phyloP scores from a whole-genome alignment of 192 early-diverging fungal species.

The Chytriomyces confervae region DNA sequence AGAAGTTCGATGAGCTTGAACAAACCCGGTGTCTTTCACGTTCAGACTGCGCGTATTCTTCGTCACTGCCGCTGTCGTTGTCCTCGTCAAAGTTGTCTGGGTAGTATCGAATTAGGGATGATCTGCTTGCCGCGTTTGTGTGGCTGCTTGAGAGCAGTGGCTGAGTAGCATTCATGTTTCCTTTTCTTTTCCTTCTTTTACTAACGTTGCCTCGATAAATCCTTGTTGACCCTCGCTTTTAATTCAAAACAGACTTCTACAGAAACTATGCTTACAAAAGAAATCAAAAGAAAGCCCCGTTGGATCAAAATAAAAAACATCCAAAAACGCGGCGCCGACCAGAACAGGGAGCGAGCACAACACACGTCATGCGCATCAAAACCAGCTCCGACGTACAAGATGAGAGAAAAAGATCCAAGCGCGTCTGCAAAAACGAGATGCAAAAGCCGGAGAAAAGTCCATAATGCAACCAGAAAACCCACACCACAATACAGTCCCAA shows the following conservation, averaged over 20 bases:
- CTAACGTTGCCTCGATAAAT: too few species aligned
- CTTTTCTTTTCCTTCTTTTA: too few species aligned
- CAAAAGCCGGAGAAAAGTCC: conserved; percentile 15
- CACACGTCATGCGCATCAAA: not conserved
- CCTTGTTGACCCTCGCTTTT: too few species aligned
- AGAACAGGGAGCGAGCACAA: not conserved
- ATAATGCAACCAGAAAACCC: conserved; percentile 23
- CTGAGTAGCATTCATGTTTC: not conserved
- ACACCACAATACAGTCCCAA: not conserved
- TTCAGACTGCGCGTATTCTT: not conserved
- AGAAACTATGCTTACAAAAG: not conserved
- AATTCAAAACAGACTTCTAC: not conserved
- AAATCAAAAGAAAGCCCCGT: not conserved
- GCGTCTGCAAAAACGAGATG: not conserved
- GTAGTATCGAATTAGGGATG: conserved; percentile 17
- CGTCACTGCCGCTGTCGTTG: not conserved
- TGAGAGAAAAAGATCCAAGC: not conserved
- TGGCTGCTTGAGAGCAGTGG: not conserved
- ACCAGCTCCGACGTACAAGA: not conserved
- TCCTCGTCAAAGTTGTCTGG: not conserved
- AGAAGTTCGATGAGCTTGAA: not conserved
- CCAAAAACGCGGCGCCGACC: too few species aligned
- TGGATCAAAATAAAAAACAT: not conserved
- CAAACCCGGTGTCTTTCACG: not conserved
- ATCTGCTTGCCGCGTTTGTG: not conserved